These are phyloP conservation scores for Cicer bijugum DNA, from an alignment of 306 rosid genomes.

Conservation along the genomic window DNA sequence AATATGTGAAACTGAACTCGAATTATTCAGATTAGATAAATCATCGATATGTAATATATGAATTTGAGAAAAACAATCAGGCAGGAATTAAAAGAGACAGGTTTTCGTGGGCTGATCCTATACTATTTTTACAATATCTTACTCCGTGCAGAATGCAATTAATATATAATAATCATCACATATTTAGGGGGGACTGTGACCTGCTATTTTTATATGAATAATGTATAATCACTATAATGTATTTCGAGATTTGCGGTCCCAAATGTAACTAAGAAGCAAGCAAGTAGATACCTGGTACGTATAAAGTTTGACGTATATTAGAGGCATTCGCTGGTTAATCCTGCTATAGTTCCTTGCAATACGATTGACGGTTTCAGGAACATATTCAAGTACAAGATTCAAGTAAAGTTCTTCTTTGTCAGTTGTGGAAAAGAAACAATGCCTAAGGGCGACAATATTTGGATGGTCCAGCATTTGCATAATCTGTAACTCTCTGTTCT, in stretches of 20 bases:
- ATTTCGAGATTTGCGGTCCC: slow-evolving; percentile 12
- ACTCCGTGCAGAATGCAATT: not conserved
- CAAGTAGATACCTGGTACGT: slow-evolving; percentile 77
- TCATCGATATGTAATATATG: slow-evolving; percentile 1
- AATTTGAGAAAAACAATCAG: slow-evolving; percentile 13
- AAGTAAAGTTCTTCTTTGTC: slow-evolving; percentile 94
- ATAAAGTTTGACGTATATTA: slow-evolving; percentile 91
- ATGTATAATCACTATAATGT: slow-evolving; percentile 2
- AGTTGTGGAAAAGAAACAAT: slow-evolving; percentile 89
- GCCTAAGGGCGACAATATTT: slow-evolving; percentile 85
- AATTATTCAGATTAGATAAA: slow-evolving; percentile 16
- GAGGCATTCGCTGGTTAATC: slow-evolving; percentile 93
- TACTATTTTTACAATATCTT: slow-evolving; percentile 6
- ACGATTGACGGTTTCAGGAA: slow-evolving; percentile 93
- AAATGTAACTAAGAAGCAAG: slow-evolving; percentile 28
- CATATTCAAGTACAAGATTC: slow-evolving; percentile 95
- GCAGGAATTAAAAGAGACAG: not conserved
- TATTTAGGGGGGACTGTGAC: not conserved
- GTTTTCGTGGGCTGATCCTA: slow-evolving; percentile 14
- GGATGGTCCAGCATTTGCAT: slow-evolving; percentile 99
- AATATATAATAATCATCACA: slow-evolving; percentile 21
- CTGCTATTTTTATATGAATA: slow-evolving; percentile 11
- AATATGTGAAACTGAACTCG: slow-evolving; percentile 23
- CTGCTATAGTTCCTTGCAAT: slow-evolving; percentile 87
- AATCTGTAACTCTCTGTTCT: slow-evolving; percentile 94